These are phyloP conservation scores for Adansonia madagascariensis DNA, from an alignment of 441 rosid species.

Conservation along the genomic window DNA sequence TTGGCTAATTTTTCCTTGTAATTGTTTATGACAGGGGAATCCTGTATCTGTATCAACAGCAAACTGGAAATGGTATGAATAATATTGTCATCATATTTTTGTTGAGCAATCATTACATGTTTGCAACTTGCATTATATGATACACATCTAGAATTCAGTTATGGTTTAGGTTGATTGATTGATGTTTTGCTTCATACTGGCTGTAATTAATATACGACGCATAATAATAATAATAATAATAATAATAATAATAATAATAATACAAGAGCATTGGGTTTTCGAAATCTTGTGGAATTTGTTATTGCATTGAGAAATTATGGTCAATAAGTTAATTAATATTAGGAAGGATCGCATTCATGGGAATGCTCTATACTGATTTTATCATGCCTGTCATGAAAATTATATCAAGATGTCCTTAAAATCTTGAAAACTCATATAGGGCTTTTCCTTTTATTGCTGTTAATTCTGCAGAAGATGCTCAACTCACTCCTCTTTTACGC, in stretches of 20 bases:
- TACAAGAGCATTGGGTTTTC: background rate
- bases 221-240: background rate
- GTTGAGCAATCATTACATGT: background rate
- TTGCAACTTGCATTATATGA: constrained; percentile 6
- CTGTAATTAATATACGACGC: background rate
- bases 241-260: background rate
- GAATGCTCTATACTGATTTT: background rate
- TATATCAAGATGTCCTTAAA: background rate
- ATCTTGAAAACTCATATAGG: background rate
- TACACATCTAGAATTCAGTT: background rate
- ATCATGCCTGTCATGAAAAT: background rate
- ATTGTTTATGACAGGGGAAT: constrained; percentile 48
- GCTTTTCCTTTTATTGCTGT: background rate
- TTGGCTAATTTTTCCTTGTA: constrained; percentile 28
- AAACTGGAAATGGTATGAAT: constrained; percentile 53
- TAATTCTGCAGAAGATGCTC: constrained; percentile 57
- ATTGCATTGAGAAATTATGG: background rate
- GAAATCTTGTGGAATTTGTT: background rate
- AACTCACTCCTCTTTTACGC: constrained; percentile 71
- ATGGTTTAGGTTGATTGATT: background rate
- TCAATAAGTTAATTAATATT: background rate
- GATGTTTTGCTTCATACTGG: no score
- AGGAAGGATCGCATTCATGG: background rate
- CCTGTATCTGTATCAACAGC: constrained; percentile 49
- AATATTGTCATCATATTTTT: constrained; percentile 27